A percentile compares a stretch with the other conserved stretches of the same genome.
phyloP scores from a whole-genome alignment of 108 stramenopile species.

The Cyclotella atomus region DNA sequence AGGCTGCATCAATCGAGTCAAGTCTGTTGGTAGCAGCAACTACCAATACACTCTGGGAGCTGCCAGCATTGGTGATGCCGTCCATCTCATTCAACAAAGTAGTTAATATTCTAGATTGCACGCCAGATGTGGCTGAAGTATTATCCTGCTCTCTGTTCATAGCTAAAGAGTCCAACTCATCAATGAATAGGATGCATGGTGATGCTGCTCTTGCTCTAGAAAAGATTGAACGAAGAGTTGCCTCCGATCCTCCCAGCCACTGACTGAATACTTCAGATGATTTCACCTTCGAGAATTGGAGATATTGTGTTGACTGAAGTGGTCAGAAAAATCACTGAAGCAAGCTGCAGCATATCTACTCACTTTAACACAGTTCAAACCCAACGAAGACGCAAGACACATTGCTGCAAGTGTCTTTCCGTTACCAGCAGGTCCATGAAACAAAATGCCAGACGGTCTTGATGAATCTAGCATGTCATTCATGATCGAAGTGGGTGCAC shows the following conservation, averaged over 20 bases:
- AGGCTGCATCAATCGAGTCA: constrained; percentile 65
- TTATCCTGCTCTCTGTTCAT: constrained; percentile 80
- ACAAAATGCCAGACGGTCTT: constrained; percentile 80
- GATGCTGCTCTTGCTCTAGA: constrained; percentile 79
- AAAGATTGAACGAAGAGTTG: constrained; percentile 88
- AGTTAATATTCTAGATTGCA: constrained; percentile 70
- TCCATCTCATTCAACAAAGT: constrained; percentile 89
- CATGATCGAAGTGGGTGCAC: constrained; percentile 4
- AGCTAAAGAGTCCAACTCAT: constrained; percentile 97
- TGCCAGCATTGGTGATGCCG: constrained; percentile 66
- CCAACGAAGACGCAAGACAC: constrained; percentile 78
- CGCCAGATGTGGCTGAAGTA: constrained; percentile 60
- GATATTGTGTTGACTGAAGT: neutral
- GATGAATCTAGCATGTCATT: constrained; percentile 37
- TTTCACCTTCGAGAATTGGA: constrained; percentile 50
- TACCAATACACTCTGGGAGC: constrained; percentile 56
- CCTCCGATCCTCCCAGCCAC: constrained; percentile 97
- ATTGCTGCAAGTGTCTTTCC: constrained; percentile 76
- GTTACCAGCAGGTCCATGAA: constrained; percentile 77
- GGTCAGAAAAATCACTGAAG: no score
- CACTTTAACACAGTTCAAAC: constrained; percentile 64
- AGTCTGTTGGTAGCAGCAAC: constrained; percentile 75
- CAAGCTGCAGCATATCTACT: no score
- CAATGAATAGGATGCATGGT: constrained; percentile 96
- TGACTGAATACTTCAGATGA: constrained; percentile 94